These are phyloP conservation scores for Colletotrichum sp. DNA, from an alignment of 2,329 filamentous ascomycete species.

Conservation along the genomic window DNA sequence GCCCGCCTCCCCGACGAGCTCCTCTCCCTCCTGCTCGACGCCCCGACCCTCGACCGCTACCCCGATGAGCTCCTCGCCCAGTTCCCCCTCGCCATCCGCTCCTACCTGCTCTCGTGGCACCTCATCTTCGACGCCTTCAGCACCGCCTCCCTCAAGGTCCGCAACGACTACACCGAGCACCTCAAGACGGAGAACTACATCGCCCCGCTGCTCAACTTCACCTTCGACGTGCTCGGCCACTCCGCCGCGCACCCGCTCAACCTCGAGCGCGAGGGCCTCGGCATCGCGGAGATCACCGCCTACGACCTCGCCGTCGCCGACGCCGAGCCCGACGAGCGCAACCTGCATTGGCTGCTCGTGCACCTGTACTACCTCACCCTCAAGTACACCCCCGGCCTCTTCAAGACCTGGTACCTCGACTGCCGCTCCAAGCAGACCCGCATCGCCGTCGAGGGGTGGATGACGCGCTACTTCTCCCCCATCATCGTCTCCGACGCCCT, in stretches of 20 bases:
- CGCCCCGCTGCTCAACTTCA: slow-evolving; percentile 74
- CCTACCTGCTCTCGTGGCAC: slow-evolving; percentile 89
- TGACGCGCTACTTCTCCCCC: slow-evolving; percentile 80
- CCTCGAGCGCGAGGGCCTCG: slow-evolving; percentile 71
- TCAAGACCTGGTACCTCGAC: slow-evolving; percentile 84
- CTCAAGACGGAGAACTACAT: slow-evolving; percentile 78
- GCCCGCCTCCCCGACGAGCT: slow-evolving; percentile 84
- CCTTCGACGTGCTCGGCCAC: slow-evolving; percentile 85
- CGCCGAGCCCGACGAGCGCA: slow-evolving; percentile 68
- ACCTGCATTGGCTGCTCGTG: slow-evolving; percentile 82
- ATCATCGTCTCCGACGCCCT: slow-evolving; percentile 70
- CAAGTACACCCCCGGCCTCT: slow-evolving; percentile 76
- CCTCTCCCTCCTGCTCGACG: slow-evolving; percentile 80
- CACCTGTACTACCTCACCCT: slow-evolving; percentile 87
- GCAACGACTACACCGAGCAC: slow-evolving; percentile 78
- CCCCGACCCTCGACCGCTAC: slow-evolving; percentile 73
- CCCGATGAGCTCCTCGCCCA: slow-evolving; percentile 68
- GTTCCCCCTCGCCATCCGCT: slow-evolving; percentile 73
- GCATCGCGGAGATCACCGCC: slow-evolving; percentile 55
- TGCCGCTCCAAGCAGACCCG: slow-evolving; percentile 82
- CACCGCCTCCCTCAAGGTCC: slow-evolving; percentile 80
- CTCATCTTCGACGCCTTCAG: slow-evolving; percentile 87
- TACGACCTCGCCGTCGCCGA: slow-evolving; percentile 60
- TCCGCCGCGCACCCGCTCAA: slow-evolving; percentile 75
- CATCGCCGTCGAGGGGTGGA: slow-evolving; percentile 82